These are phyloP conservation scores for Rhizomucor pusillus DNA, from an alignment of 371 early-diverging fungal species.

Conservation along the genomic window DNA sequence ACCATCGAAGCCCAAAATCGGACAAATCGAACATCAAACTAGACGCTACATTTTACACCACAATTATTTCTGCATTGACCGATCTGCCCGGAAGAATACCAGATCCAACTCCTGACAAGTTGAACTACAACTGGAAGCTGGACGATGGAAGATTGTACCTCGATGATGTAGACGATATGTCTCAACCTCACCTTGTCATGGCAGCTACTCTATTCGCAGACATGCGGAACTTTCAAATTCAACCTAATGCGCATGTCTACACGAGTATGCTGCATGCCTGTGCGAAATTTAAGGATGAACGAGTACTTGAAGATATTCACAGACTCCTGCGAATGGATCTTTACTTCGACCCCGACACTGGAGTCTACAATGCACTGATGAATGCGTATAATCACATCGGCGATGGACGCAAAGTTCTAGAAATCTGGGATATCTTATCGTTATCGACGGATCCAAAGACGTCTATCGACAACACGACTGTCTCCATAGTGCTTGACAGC, in stretches of 20 bases:
- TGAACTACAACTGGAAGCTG: constrained; percentile 24
- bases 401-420: constrained; percentile 24
- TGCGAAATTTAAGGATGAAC: constrained; percentile 23
- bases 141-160: constrained; percentile 17
- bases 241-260: constrained; percentile 40
- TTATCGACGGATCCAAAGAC: constrained; percentile 12
- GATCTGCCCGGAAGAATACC: constrained; percentile 2
- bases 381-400: constrained; percentile 33
- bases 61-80: constrained; percentile 21
- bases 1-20: constrained; percentile 14
- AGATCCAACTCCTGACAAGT: constrained; percentile 2
- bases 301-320: constrained; percentile 36
- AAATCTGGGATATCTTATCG: constrained; percentile 34
- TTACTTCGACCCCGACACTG: constrained; percentile 34
- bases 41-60: constrained; percentile 24
- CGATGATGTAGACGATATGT: constrained; percentile 20
- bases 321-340: constrained; percentile 44
- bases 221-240: constrained; percentile 39
- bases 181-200: constrained; percentile 25
- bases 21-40: constrained; percentile 12
- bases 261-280: constrained; percentile 31
- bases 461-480: constrained; percentile 18
- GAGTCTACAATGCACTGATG: constrained; percentile 39
- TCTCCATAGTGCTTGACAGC: constrained; percentile 21
- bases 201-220: constrained; percentile 40